Evolutionary conservation across 164 flowering plant species (phyloP).

Genomic region (Liriodendron chinense): DNA sequence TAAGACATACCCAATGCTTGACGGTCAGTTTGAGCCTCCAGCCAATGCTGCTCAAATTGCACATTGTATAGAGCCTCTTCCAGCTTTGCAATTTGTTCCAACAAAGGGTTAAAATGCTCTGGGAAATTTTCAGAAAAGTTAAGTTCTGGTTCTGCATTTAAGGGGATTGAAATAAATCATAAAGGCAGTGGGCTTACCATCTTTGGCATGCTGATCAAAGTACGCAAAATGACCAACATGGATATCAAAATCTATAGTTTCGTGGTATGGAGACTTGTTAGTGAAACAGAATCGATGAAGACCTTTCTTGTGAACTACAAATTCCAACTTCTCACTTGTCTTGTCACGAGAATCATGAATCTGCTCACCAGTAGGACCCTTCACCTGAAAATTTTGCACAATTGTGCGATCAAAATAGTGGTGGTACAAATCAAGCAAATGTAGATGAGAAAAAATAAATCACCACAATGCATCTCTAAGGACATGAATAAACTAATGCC

Average conservation of each 20-base stretch:
- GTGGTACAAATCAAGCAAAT: background rate
- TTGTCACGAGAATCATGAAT: conserved; percentile 76
- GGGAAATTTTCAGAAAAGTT: conserved; percentile 21
- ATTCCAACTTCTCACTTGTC: conserved; percentile 77
- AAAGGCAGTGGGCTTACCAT: conserved; percentile 34
- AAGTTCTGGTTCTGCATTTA: background rate
- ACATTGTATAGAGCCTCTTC: conserved; percentile 91
- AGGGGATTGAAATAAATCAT: background rate
- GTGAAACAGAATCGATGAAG: conserved; percentile 80
- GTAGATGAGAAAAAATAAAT: background rate
- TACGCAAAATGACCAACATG: conserved; percentile 49
- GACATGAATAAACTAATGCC: too few species aligned
- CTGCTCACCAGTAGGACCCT: conserved; percentile 88
- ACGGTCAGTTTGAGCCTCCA: conserved; percentile 94
- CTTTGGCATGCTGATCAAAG: conserved; percentile 64
- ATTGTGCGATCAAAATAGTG: background rate
- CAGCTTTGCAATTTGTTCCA: conserved; percentile 76
- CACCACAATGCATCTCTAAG: too few species aligned
- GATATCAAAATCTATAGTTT: conserved; percentile 60
- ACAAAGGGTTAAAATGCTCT: conserved; percentile 89
- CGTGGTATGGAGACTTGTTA: conserved; percentile 63
- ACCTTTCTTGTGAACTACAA: conserved; percentile 69
- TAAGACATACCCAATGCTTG: conserved; percentile 70
- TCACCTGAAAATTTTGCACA: conserved; percentile 46
- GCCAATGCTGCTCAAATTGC: conserved; percentile 97